Conservation (phyloP, 2,329 filamentous ascomycete genomes). For the Cercospora sp. region DNA sequence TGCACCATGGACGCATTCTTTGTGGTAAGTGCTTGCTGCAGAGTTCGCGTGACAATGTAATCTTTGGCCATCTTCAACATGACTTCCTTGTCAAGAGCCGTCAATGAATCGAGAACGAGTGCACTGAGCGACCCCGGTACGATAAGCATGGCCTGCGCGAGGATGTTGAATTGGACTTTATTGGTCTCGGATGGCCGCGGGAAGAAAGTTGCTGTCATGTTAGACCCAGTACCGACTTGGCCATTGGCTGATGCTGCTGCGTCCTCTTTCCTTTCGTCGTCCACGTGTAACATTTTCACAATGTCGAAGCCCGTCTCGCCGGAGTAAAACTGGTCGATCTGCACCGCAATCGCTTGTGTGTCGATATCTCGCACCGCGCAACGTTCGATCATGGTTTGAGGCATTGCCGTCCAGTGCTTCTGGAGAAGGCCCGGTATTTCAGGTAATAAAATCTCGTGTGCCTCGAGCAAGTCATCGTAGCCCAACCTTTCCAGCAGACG, state of each 20-base stretch:
- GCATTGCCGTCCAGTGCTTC: slow-evolving; percentile 73
- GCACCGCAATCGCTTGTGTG: slow-evolving; percentile 55
- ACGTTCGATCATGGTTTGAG: slow-evolving; percentile 80
- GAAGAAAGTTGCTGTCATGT: slow-evolving; percentile 17
- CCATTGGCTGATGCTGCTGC: slow-evolving; percentile 2
- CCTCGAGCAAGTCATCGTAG: slow-evolving; percentile 78
- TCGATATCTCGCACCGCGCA: slow-evolving; percentile 68
- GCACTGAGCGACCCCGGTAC: slow-evolving; percentile 68
- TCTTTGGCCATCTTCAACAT: slow-evolving; percentile 65
- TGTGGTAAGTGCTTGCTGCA: slow-evolving; percentile 63
- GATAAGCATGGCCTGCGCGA: slow-evolving; percentile 76
- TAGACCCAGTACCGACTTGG: slow-evolving; percentile 15
- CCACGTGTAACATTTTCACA: slow-evolving; percentile 60
- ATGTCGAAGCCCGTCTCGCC: slow-evolving; percentile 52
- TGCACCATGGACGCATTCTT: slow-evolving; percentile 57
- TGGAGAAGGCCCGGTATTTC: slow-evolving; percentile 72
- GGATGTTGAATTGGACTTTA: slow-evolving; percentile 72
- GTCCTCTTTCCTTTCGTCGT: slow-evolving; percentile 38
- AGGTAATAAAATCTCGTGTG: slow-evolving; percentile 69
- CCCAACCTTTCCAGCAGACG: slow-evolving; percentile 78
- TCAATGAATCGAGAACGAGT: slow-evolving; percentile 65
- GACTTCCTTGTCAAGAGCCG: slow-evolving; percentile 53
- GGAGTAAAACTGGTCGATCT: slow-evolving; percentile 60
- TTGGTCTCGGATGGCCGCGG: slow-evolving; percentile 29
- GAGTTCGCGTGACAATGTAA: slow-evolving; percentile 58